A percentile compares a stretch with the other conserved stretches of the same genome.
Conservation (phyloP, 2,329 filamentous ascomycete genomes). For the Stemphylium vesicarium region DNA sequence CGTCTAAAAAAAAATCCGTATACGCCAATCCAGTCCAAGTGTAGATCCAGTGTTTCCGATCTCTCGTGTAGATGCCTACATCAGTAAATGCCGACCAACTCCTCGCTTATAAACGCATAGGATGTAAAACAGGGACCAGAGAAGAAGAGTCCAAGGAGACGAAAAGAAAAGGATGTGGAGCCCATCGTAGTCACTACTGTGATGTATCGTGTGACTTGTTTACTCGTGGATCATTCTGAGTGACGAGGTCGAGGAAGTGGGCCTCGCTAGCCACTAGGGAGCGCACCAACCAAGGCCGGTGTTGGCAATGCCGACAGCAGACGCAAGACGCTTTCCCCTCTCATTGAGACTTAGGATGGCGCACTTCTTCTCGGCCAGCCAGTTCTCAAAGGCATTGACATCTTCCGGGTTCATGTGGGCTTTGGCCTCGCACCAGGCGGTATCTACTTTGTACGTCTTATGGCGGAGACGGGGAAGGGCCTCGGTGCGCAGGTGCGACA, state of each 20-base stretch:
- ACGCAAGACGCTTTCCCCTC: constrained; percentile 35
- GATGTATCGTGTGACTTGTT: constrained; percentile 1
- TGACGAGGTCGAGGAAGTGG: constrained; percentile 14
- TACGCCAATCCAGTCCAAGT: constrained; percentile 14
- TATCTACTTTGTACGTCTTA: constrained; percentile 42
- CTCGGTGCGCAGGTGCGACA: constrained; percentile 49
- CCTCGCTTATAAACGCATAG: constrained; percentile 29
- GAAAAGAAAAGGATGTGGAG: constrained; percentile 8
- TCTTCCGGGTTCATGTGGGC: constrained; percentile 29
- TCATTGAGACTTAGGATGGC: constrained; percentile 43
- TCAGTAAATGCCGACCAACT: constrained; percentile 29
- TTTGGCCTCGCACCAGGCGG: constrained; percentile 43
- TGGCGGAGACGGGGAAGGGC: constrained; percentile 54
- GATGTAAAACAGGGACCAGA: constrained; percentile 1
- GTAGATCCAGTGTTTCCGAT: constrained; percentile 18
- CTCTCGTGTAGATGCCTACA: constrained; percentile 23
- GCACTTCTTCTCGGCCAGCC: constrained; percentile 48
- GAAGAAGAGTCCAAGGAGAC: constrained; percentile 5
- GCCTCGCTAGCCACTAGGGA: constrained; percentile 43
- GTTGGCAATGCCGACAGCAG: constrained; percentile 28
- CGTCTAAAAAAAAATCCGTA: constrained; percentile 2
- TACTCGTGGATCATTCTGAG: constrained; percentile 13
- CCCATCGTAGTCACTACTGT: neutral
- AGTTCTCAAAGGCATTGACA: constrained; percentile 46
- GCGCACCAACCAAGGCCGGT: constrained; percentile 46